Evolutionary conservation across 768 basidiomycete genomes (phyloP), one percentile per base, ranked within the genome.

Genomic region (Amanita muscaria): DNA sequence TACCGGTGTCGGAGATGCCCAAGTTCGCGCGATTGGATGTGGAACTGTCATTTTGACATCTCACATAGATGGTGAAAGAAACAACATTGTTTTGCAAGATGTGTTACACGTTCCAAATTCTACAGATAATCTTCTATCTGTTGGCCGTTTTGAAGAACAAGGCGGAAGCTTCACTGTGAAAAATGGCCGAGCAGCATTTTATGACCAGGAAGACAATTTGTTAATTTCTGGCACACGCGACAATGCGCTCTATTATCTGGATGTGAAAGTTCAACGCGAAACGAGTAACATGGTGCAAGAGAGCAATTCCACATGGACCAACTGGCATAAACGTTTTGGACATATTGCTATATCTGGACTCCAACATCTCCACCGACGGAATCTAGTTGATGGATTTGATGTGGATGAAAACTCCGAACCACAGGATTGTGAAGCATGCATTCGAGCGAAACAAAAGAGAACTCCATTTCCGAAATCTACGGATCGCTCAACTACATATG

Each of bases 311-410:
- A 27, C 40, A 22, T 42, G 40, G 40, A 29, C 10, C 2, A 15
- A 42, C 2, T 33, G 27, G 31, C 40, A 42, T 16, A 30, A 42
- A 42, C 40, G 27, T 7, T 42, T 6, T 27, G 40, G 40, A 4
- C 40, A 42, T 42, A 22, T 42, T 12, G 6, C 12, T 15, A 10
- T 29, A 4, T 19, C 15, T 30, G 40, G 24, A 8, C 29, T 43
- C 5, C 27, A 43, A 23, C 30, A 35, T 5, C 10, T 43, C 11
- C 10, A 4, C 2, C 12, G n/a, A 24, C 27, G 12, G 21, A 33
- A 33, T 14, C 15, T 43, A 11, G 42, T 43, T 5, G 24, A 43
- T 8, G 42, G 42, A 4, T 14, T 43, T 18, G n/a, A 10, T 15
- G 30, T 43, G 5, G 42, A 43, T 32, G 23, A 25, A 43, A 7